Conservation (phyloP, 2,329 filamentous ascomycete species). For the Monilinia fructigena region DNA sequence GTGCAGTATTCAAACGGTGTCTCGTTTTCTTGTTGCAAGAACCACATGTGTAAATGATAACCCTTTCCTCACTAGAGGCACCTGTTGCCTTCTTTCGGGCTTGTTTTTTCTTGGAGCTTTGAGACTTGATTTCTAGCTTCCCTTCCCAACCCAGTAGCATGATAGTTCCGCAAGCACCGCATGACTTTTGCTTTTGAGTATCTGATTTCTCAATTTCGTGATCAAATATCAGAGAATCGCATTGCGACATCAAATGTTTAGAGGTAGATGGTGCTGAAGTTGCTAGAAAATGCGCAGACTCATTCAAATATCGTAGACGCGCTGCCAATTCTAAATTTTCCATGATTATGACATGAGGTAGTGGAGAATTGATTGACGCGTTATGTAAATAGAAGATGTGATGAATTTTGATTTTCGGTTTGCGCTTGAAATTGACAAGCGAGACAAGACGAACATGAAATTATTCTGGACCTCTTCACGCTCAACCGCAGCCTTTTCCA, state of each 20-base stretch:
- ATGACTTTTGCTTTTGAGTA: constrained; percentile 54
- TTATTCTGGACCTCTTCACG: constrained; percentile 1
- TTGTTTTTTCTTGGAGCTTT: constrained; percentile 5
- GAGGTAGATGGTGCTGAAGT: constrained; percentile 55
- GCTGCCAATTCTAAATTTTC: constrained; percentile 34
- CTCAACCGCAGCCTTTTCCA: background rate
- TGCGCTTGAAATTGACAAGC: constrained; percentile 12
- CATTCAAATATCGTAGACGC: constrained; percentile 47
- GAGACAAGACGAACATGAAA: background rate
- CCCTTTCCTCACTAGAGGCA: constrained; percentile 22
- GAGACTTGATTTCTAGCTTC: constrained; percentile 27
- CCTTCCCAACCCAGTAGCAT: constrained; percentile 50
- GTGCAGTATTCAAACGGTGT: constrained; percentile 24
- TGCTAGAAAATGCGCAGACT: constrained; percentile 59
- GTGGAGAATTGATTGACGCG: constrained; percentile 6
- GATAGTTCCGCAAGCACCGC: constrained; percentile 60
- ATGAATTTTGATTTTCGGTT: constrained; percentile 9
- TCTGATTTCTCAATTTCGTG: constrained; percentile 48
- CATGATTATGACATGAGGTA: constrained; percentile 27
- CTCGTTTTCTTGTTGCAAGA: constrained; percentile 36
- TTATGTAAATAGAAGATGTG: constrained; percentile 13
- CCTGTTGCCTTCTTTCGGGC: constrained; percentile 2
- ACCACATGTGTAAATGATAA: constrained; percentile 37
- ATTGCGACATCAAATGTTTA: constrained; percentile 57
- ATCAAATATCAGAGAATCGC: constrained; percentile 50